Evolutionary conservation across 208 protist species (phyloP).

Genomic region (Trypanosoma cruzi): DNA sequence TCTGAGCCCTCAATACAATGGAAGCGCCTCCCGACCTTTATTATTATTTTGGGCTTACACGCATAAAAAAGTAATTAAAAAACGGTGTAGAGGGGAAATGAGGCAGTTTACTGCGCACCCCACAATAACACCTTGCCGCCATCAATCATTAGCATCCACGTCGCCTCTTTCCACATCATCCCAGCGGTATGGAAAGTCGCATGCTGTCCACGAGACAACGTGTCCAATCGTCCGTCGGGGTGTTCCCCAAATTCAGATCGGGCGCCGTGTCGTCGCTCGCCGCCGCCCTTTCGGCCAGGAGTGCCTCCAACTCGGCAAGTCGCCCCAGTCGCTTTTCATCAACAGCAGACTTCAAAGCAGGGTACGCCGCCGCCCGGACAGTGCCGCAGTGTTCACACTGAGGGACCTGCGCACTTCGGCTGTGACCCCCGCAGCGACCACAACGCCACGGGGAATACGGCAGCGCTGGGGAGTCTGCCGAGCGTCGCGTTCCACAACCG

Average conservation of each 20-base stretch:
- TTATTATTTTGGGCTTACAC: not conserved
- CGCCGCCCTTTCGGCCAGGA: conserved; percentile 11
- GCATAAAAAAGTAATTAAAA: not conserved
- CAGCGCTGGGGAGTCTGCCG: conserved; percentile 9
- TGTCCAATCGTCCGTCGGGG: conserved; percentile 13
- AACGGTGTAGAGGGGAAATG: not conserved
- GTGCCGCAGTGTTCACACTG: conserved; percentile 42
- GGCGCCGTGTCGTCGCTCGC: not conserved
- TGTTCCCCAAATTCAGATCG: not conserved
- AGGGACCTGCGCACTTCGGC: conserved; percentile 31
- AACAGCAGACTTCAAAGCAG: not conserved
- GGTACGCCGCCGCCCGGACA: not conserved
- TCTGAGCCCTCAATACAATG: not conserved
- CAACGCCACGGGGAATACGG: conserved; percentile 62
- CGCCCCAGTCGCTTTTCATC: conserved; percentile 15
- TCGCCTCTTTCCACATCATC: not conserved
- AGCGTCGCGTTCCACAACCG: conserved; percentile 42
- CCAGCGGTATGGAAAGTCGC: conserved; percentile 15
- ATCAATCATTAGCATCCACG: not conserved
- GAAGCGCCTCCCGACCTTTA: not conserved
- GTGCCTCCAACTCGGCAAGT: conserved; percentile 27
- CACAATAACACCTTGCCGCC: not conserved
- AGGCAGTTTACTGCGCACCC: not conserved
- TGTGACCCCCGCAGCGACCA: conserved; percentile 38
- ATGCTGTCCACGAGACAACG: conserved; percentile 2